Percentiles rank a stretch among this genome's conserved stretches.
These are phyloP conservation scores for Corrigiola litoralis DNA, from an alignment of 179 eudicot species.

Conservation along the genomic window DNA sequence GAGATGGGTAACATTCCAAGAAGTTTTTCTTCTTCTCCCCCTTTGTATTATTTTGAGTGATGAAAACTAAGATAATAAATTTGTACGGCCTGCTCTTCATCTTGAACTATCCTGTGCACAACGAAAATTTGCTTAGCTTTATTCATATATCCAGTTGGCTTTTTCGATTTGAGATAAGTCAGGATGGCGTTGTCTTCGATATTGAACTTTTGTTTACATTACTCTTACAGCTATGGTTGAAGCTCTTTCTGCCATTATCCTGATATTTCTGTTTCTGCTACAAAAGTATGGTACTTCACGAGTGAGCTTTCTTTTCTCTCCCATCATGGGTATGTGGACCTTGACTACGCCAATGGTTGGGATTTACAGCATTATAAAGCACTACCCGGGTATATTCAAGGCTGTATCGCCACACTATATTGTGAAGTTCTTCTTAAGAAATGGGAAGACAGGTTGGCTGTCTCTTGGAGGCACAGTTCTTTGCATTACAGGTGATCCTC, in stretches of 20 bases:
- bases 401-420: conserved; percentile 65
- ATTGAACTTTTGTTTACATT: not conserved
- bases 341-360: conserved; percentile 51
- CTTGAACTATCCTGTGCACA: too few species aligned
- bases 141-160: not conserved
- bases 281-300: conserved; percentile 61
- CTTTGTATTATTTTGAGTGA: too few species aligned
- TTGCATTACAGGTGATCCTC: conserved; percentile 59
- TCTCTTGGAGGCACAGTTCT: conserved; percentile 57
- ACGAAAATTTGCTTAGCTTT: too few species aligned
- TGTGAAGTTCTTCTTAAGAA: conserved; percentile 36
- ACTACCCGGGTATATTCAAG: conserved; percentile 62
- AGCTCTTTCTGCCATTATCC: conserved; percentile 47
- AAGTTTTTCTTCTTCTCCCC: too few species aligned
- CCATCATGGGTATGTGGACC: conserved; percentile 66
- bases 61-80: too few species aligned
- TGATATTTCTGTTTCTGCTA: conserved; percentile 52
- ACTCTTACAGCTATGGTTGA: conserved; percentile 51
- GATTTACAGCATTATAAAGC: conserved; percentile 43
- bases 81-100: too few species aligned
- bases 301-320: conserved; percentile 73
- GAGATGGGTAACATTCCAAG: too few species aligned
- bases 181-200: not conserved
- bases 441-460: conserved; percentile 55
- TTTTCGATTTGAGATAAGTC: not conserved